Conservation (phyloP, 371 early-diverging fungal species). For the Blakeslea trispora region DNA sequence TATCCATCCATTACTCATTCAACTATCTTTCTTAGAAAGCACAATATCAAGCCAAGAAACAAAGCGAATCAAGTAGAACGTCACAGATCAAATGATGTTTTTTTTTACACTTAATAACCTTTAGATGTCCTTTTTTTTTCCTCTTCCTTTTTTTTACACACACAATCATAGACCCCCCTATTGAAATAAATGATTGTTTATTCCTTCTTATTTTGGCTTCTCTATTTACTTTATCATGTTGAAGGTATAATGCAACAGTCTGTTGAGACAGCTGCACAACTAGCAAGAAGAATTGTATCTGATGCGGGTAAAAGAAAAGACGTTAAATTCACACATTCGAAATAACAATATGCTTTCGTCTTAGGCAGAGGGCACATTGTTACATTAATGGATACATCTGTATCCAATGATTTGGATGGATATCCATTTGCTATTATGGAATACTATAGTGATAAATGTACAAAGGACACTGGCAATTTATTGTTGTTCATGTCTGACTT, state of each 20-base stretch:
- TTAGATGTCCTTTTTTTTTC: not conserved
- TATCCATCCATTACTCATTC: not conserved
- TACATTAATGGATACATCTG: constrained; percentile 41
- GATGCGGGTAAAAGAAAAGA: constrained; percentile 29
- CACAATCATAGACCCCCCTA: constrained; percentile 1
- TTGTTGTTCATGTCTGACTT: constrained; percentile 53
- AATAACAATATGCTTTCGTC: not conserved
- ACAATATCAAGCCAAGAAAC: constrained; percentile 26
- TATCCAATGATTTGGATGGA: constrained; percentile 42
- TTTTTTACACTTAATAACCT: not conserved
- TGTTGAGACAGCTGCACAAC: constrained; percentile 25
- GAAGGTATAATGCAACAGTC: constrained; percentile 12
- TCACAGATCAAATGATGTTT: not conserved
- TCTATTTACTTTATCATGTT: not conserved
- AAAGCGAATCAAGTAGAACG: constrained; percentile 2
- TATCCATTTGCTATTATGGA: constrained; percentile 60
- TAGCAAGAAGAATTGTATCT: constrained; percentile 27
- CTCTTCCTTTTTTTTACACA: not conserved
- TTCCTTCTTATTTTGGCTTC: not conserved
- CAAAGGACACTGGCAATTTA: constrained; percentile 40
- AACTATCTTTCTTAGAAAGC: no score
- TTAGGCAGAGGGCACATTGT: constrained; percentile 10
- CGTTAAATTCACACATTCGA: no score
- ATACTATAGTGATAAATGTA: constrained; percentile 53
- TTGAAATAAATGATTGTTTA: not conserved